These are phyloP conservation scores for Setaria viridis DNA, from an alignment of 202 grass and related monocot genomes.

Conservation along the genomic window DNA sequence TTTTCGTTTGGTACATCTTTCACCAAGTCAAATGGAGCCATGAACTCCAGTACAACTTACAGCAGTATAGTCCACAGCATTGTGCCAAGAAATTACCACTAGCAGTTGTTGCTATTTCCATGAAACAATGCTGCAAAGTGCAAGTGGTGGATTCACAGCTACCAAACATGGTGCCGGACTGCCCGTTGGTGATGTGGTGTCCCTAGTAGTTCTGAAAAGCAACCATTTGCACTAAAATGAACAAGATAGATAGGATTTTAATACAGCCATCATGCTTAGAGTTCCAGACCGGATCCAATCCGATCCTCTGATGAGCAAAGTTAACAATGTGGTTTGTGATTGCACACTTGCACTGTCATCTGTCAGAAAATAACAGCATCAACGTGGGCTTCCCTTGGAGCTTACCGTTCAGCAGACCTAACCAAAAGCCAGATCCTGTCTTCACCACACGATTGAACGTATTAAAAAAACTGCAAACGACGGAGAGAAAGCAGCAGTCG, in stretches of 20 bases:
- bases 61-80: not conserved
- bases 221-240: not conserved
- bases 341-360: not conserved
- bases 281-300: not conserved
- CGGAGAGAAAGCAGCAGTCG: not conserved
- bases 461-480: not conserved
- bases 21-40: not conserved
- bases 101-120: not conserved
- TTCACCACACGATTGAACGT: not conserved
- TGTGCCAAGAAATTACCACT: not conserved
- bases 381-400: not conserved
- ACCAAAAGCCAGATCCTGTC: slow-evolving; percentile 16
- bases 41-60: not conserved
- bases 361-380: slow-evolving; percentile 9
- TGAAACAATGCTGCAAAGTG: not conserved
- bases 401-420: not conserved
- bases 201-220: not conserved
- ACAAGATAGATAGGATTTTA: not conserved
- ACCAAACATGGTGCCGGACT: too few species aligned
- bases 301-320: not conserved
- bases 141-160: not conserved
- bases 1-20: not conserved
- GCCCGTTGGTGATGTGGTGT: not conserved
- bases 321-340: not conserved
- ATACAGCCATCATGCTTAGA: not conserved